These are phyloP conservation scores for Podospora comata DNA, from an alignment of 495 filamentous ascomycete genomes.

Conservation along the genomic window DNA sequence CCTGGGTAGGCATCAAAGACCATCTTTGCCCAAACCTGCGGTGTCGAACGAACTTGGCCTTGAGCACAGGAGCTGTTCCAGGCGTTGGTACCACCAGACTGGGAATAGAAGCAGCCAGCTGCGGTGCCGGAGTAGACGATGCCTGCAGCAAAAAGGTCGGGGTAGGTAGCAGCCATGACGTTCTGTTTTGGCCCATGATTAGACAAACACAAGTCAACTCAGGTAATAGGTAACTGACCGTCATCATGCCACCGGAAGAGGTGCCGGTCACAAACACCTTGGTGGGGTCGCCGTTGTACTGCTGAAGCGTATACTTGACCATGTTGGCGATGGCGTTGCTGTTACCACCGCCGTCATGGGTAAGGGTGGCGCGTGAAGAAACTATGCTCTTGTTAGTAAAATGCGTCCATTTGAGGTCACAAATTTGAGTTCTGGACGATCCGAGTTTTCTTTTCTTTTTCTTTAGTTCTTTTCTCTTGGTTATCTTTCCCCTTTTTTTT, in stretches of 20 bases:
- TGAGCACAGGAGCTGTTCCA: constrained; percentile 39
- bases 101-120: constrained; percentile 39
- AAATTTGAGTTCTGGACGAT: too few species aligned
- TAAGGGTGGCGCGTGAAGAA: constrained; percentile 42
- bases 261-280: constrained; percentile 52
- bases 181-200: constrained; percentile 18
- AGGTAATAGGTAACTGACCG: constrained; percentile 21
- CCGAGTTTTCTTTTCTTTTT: background rate
- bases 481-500: background rate
- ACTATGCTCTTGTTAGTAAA: background rate
- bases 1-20: constrained; percentile 43
- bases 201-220: too few species aligned
- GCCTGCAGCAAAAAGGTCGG: constrained; percentile 42
- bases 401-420: too few species aligned
- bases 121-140: constrained; percentile 39
- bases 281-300: constrained; percentile 48
- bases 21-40: constrained; percentile 42
- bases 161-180: constrained; percentile 38
- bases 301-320: constrained; percentile 52
- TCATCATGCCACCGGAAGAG: constrained; percentile 55
- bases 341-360: constrained; percentile 55
- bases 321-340: constrained; percentile 58
- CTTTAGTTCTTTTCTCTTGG: too few species aligned
- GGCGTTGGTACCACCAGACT: constrained; percentile 27
- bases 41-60: constrained; percentile 36